Evolutionary conservation across 2,329 filamentous ascomycete genomes (phyloP).

Genomic region (Colletotrichum sansevieriae): DNA sequence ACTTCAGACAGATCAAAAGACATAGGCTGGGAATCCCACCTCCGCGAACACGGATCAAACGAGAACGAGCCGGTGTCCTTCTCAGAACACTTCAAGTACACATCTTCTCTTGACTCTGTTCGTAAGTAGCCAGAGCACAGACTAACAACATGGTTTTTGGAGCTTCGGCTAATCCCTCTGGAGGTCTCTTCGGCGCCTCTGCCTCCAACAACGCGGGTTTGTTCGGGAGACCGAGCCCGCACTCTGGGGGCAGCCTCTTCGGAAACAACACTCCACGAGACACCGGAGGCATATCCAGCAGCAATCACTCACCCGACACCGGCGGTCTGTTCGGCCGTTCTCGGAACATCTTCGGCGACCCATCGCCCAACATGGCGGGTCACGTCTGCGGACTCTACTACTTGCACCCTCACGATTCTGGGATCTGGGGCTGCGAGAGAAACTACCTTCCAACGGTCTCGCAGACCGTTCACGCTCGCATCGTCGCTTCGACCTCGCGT

Average conservation of each 20-base stretch:
- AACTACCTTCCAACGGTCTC: slow-evolving; percentile 70
- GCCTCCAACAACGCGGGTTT: neutral
- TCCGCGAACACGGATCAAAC: neutral
- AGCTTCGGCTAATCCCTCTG: neutral
- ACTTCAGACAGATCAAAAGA: too few species aligned
- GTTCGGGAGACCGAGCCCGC: too few species aligned
- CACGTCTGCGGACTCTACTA: slow-evolving; percentile 54
- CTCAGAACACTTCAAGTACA: too few species aligned
- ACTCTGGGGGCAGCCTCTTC: neutral
- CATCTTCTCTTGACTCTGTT: neutral
- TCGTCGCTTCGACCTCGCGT: slow-evolving; percentile 66
- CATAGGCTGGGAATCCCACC: too few species aligned
- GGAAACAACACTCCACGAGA: neutral
- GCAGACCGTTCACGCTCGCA: slow-evolving; percentile 70
- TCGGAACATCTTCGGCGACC: too few species aligned
- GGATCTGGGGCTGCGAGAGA: slow-evolving; percentile 10
- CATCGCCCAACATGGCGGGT: neutral
- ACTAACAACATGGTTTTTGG: slow-evolving; percentile 2
- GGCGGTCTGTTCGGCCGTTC: neutral
- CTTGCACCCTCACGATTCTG: slow-evolving; percentile 29
- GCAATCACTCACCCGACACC: too few species aligned
- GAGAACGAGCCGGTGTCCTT: neutral
- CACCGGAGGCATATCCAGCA: neutral
- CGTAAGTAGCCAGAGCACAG: neutral
- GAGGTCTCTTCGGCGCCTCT: slow-evolving; percentile 11